Conservation (phyloP, 768 basidiomycete species). For the Glaciozyma martinii region DNA sequence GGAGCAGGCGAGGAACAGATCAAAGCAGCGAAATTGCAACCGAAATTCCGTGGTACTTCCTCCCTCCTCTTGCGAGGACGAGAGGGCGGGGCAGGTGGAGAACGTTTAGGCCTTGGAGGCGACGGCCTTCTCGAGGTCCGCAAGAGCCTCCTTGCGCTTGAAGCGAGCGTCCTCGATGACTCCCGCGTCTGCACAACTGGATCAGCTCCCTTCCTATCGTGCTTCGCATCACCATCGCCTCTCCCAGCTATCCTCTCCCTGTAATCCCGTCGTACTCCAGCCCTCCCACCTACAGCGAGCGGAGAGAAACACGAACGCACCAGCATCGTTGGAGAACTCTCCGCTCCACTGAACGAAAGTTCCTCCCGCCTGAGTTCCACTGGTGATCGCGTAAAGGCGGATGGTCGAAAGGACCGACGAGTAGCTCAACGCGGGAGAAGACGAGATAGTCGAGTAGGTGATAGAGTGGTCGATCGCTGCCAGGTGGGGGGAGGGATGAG, state of each 20-base stretch:
- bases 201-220: not conserved
- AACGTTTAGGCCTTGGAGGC: no score
- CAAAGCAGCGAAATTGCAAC: no score
- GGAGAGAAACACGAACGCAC: constrained; percentile 6
- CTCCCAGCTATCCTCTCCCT: no score
- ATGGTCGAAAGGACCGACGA: constrained; percentile 38
- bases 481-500: no score
- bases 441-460: constrained; percentile 35
- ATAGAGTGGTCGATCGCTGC: constrained; percentile 35
- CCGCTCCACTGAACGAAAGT: constrained; percentile 36
- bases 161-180: constrained; percentile 36
- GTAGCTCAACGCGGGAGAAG: constrained; percentile 36
- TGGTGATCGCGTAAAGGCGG: constrained; percentile 35
- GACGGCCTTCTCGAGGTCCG: constrained; percentile 34
- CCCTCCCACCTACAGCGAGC: no score
- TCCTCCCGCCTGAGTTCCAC: constrained; percentile 28
- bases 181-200: constrained; percentile 10
- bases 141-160: constrained; percentile 38
- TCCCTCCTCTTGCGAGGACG: no score
- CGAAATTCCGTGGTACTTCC: no score
- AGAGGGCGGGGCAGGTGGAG: no score
- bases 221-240: no score
- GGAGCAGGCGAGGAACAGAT: no score
- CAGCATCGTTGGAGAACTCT: constrained; percentile 35
- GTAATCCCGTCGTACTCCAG: no score